Evolutionary conservation across 2,329 filamentous ascomycete genomes (phyloP), one percentile per base, ranked within the genome.

Genomic region (Phoma sp.): DNA sequence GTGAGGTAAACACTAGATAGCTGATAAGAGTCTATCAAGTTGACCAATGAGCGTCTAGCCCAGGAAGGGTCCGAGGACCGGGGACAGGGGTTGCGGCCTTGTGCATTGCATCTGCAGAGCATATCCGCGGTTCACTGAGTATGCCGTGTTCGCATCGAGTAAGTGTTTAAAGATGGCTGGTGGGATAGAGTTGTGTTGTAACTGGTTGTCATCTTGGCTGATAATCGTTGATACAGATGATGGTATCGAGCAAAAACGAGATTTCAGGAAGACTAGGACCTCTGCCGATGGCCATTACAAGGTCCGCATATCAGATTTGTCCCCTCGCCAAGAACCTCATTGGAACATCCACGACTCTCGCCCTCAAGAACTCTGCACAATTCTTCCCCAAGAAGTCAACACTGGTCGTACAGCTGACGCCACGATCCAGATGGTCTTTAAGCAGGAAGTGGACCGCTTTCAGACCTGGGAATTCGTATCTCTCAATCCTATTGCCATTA

Each of bases 371-470:
- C 51, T 68, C 66, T 0, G 67, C 67, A 30, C 62, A 68, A 38
- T 68, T 68, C 55, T 70, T 70, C 7, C 64, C 66, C 40, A 68
- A 21, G 18, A 70, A 66, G 21, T 68, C 67, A 14, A 67, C 58
- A 42, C 57, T 67, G 9, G 48, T 62, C 1, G 63, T 68, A 29
- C 62, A 65, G 34, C 62, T 67, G 14, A 68, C 67, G 1, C 64
- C 67, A 7, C 67, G 40, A 34, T 68, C 67, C 9, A 69, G 37
- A 51, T 67, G 65, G 39, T 68, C 58, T 29, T 66, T 65, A 4
- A 70, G 39, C 12, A 68, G 20, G 15, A 67, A 70, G 33, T 68
- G 66, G 11, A 70, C 63, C 5, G 66, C 64, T 37, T 47, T 64
- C 5, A 69, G 36, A 4, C 64, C 61, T 4, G 48, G 47, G 29